A percentile compares a stretch with the other conserved stretches of the same genome.
These are phyloP conservation scores for Mrakiaceae sp. DNA, from an alignment of 1,284 basidiomycete genomes.

Conservation along the genomic window DNA sequence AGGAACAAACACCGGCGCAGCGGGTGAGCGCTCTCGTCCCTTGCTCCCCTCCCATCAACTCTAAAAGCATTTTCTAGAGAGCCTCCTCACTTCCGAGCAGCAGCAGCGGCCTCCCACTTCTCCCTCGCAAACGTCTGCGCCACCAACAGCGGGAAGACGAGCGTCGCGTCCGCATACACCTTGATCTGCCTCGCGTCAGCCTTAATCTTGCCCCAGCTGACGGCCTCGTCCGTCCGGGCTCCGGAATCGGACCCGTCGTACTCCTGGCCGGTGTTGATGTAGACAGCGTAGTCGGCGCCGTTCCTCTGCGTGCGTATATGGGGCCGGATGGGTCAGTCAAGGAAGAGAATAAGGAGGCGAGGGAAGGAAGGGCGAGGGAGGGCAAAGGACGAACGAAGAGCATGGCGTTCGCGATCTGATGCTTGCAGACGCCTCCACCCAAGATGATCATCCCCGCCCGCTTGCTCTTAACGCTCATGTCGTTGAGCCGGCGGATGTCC, in stretches of 20 bases:
- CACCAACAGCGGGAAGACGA: slow-evolving; percentile 81
- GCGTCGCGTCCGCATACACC: slow-evolving; percentile 58
- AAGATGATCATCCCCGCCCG: slow-evolving; percentile 98
- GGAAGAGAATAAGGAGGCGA: background rate
- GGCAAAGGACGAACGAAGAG: slow-evolving; percentile 53
- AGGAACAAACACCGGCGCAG: too few relatives aligned
- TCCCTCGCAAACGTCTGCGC: slow-evolving; percentile 71
- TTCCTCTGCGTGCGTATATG: slow-evolving; percentile 53
- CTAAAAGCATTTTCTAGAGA: too few relatives aligned
- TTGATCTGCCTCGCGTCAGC: slow-evolving; percentile 84
- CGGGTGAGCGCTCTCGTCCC: too few relatives aligned
- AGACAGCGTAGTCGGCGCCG: slow-evolving; percentile 95
- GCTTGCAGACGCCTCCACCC: slow-evolving; percentile 97
- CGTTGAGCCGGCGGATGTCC: slow-evolving; percentile 87
- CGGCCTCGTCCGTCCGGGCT: slow-evolving; percentile 91
- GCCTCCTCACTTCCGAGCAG: too few relatives aligned
- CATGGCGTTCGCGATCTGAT: slow-evolving; percentile 99
- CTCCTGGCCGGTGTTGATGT: slow-evolving; percentile 97
- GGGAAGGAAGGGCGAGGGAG: background rate
- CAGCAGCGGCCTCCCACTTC: slow-evolving; percentile 31
- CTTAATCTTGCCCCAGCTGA: slow-evolving; percentile 99
- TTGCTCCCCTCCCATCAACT: too few relatives aligned
- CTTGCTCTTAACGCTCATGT: slow-evolving; percentile 71
- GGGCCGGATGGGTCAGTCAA: too few relatives aligned
- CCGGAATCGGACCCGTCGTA: slow-evolving; percentile 98